phyloP scores from a whole-genome alignment of 1,284 basidiomycete genomes.

The Inonotus obliquus region DNA sequence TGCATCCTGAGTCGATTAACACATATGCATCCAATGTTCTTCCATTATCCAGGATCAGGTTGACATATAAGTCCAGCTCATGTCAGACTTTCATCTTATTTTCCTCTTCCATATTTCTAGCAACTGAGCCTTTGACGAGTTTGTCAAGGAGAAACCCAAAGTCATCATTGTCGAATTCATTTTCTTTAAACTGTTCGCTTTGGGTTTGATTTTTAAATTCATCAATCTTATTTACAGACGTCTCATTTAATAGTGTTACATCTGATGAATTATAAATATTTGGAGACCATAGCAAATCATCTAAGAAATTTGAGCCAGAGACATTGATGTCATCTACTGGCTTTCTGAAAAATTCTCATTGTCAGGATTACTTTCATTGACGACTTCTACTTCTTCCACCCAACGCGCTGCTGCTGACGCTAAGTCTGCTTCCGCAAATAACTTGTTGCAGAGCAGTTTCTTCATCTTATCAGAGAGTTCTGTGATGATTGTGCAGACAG shows the following conservation, averaged over 20 bases:
- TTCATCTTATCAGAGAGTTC: too few relatives aligned
- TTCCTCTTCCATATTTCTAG: background rate
- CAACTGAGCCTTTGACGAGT: background rate
- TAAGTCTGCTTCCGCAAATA: too few relatives aligned
- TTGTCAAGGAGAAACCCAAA: background rate
- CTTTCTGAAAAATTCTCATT: too few relatives aligned
- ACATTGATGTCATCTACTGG: too few relatives aligned
- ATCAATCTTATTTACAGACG: background rate
- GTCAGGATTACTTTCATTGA: too few relatives aligned
- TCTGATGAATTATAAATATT: too few relatives aligned
- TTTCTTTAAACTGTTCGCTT: background rate
- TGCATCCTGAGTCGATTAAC: background rate
- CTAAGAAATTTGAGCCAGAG: too few relatives aligned
- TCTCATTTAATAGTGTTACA: background rate
- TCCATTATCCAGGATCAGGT: background rate
- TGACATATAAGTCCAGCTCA: background rate
- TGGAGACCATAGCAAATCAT: too few relatives aligned
- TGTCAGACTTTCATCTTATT: background rate
- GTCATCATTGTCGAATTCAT: background rate
- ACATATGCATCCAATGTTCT: background rate
- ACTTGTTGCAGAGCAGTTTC: too few relatives aligned
- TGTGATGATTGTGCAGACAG: too few relatives aligned
- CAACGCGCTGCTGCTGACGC: too few relatives aligned
- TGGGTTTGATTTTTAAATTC: background rate
- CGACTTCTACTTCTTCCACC: too few relatives aligned